A percentile compares a stretch with the other conserved stretches of the same genome.
Conservation (phyloP, 306 rosid genomes). For the Lotus japonicus region DNA sequence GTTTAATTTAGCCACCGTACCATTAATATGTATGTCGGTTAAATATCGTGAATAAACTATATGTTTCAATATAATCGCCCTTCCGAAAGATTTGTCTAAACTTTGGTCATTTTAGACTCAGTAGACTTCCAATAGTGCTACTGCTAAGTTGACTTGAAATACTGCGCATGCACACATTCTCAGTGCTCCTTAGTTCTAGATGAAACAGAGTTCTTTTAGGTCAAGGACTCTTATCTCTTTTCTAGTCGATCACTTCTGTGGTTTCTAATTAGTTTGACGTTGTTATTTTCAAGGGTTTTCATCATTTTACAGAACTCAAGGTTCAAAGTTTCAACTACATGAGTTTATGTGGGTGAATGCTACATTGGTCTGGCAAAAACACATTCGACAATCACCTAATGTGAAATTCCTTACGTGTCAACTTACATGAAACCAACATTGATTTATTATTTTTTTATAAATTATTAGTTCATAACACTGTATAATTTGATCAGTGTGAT, state of each 20-base stretch:
- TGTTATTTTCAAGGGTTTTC: slow-evolving; percentile 1
- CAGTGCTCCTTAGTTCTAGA: background rate
- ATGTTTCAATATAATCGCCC: too few species aligned
- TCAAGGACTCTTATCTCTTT: background rate
- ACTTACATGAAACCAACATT: slow-evolving; percentile 25
- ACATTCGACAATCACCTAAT: slow-evolving; percentile 21
- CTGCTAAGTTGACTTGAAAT: background rate
- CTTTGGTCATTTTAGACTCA: too few species aligned
- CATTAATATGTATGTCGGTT: too few species aligned
- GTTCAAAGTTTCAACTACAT: background rate
- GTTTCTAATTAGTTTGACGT: background rate
- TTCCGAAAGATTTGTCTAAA: too few species aligned
- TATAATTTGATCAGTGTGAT: slow-evolving; percentile 22
- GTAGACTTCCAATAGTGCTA: too few species aligned
- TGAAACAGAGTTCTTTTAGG: background rate
- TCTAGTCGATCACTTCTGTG: slow-evolving; percentile 8
- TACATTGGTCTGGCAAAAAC: slow-evolving; percentile 14
- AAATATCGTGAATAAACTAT: too few species aligned
- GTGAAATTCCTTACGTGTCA: slow-evolving; percentile 38
- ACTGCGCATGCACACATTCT: background rate
- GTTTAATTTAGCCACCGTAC: too few species aligned
- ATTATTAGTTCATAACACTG: background rate
- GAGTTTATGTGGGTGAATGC: background rate
- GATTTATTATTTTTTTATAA: background rate
- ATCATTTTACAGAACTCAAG: slow-evolving; percentile 5